Evolutionary conservation across 2,329 filamentous ascomycete species (phyloP), one percentile per base, ranked within the genome.

Genomic region (Akanthomyces muscarius): DNA sequence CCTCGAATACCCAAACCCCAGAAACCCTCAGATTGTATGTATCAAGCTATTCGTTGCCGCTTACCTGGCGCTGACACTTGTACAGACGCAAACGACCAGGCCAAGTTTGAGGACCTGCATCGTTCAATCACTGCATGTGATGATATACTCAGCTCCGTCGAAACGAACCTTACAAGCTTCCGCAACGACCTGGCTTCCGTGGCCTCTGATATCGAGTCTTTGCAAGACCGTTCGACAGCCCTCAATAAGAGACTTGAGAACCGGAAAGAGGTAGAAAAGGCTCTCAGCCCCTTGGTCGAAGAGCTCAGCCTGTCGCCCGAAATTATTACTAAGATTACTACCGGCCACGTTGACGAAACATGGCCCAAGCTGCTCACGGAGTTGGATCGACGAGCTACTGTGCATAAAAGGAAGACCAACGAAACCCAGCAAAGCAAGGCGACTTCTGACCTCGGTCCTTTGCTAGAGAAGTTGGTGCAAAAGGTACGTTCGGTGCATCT

Each of bases 141-240:
- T 75, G 90, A 96, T 72, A 91, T 98, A 57, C 83, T 98, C 52
- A 90, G 88, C 75, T 97, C 93, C 0, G 95, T 99, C 61, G 94
- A 99, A 77, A 88, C 86, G 38, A 98, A 97, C 73, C 82, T 99
- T 60, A 90, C 90, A 44, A 94, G 89, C 74, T 99, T 99, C 72
- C 92, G 96, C 72, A 90, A 92, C 65, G 96, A 99, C 74, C 85
- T 99, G 13, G 94, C 92, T 10, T 86, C 87, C 16, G 95, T 99
- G 14, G 97, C 95, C 1, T 89, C 92, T 7, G 95, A 99, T 73
- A 99, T 99, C 58, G 95, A 99, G 76, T 92, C 88, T 2, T 78
- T 99, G 47, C 95, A 99, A 77, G 88, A 89, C 58, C 87, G 95
- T 53, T 99, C 95, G 0, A 85, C 89, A 13, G 87, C 89, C 8